phyloP scores from a whole-genome alignment of 768 basidiomycete species.

The Rhodotorula graminis region DNA sequence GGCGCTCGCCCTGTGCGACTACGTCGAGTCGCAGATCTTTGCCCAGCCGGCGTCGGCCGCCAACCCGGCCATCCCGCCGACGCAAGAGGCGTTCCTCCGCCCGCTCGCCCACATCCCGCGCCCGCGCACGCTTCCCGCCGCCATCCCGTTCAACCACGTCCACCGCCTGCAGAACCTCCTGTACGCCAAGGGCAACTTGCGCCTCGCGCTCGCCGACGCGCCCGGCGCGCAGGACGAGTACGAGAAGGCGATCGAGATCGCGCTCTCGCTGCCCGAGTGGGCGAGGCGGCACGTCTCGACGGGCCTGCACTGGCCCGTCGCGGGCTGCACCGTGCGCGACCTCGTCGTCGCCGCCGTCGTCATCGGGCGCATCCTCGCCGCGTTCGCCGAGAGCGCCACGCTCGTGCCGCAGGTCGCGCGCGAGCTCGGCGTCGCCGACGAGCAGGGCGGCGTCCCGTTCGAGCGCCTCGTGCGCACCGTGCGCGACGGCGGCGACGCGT shows the following conservation, averaged over 20 bases:
- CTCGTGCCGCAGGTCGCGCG: constrained; percentile 41
- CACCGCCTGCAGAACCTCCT: constrained; percentile 54
- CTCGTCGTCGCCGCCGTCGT: constrained; percentile 31
- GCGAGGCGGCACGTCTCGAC: constrained; percentile 1
- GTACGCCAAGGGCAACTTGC: constrained; percentile 44
- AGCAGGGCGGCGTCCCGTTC: constrained; percentile 18
- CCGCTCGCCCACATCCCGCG: constrained; percentile 11
- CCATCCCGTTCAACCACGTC: constrained; percentile 46
- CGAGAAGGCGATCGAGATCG: constrained; percentile 52
- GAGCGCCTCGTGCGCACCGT: constrained; percentile 43
- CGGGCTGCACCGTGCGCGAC: constrained; percentile 21
- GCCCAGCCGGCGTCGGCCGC: not conserved
- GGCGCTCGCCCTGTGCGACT: constrained; percentile 48
- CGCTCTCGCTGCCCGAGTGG: constrained; percentile 43
- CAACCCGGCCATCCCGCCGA: not conserved
- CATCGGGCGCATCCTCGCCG: constrained; percentile 24
- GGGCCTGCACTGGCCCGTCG: constrained; percentile 8
- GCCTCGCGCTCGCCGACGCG: constrained; percentile 44
- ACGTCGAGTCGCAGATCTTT: constrained; percentile 45
- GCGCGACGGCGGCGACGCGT: constrained; percentile 48
- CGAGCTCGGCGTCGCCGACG: constrained; percentile 39
- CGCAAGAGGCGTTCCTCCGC: constrained; percentile 11
- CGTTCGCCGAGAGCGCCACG: constrained; percentile 32
- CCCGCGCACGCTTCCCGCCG: constrained; percentile 28
- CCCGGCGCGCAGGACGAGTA: constrained; percentile 47